Evolutionary conservation across 345 rosid species (phyloP).

Genomic region (Eucalyptus cloeziana): DNA sequence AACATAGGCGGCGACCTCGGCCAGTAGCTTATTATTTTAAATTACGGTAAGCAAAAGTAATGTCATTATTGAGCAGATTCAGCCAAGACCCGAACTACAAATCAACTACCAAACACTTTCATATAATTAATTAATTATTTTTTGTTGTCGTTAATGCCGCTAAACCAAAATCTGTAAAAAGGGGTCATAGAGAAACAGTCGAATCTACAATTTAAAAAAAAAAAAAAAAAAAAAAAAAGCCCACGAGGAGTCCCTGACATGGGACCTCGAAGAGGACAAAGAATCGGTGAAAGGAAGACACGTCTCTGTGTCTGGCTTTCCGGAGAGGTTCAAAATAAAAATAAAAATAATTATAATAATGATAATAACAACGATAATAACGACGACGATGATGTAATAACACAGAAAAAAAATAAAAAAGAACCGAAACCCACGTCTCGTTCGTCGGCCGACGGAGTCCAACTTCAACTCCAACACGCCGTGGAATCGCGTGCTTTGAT

Average conservation of each 20-base stretch:
- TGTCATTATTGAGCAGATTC: background rate
- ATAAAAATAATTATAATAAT: background rate
- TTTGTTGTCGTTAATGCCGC: background rate
- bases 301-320: background rate
- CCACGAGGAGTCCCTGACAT: background rate
- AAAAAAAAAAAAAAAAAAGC: background rate
- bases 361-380: background rate
- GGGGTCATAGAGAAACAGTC: background rate
- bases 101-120: background rate
- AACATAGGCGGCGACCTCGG: background rate
- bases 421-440: background rate
- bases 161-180: background rate
- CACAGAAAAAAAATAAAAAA: background rate
- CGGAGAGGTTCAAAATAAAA: background rate
- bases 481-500: background rate
- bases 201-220: background rate
- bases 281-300: background rate
- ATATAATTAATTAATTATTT: background rate
- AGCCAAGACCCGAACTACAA: background rate
- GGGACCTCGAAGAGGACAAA: background rate
- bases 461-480: background rate
- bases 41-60: background rate
- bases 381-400: background rate
- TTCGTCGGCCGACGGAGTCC: background rate
- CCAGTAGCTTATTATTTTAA: background rate